Evolutionary conservation across 2,329 filamentous ascomycete genomes (phyloP).

Genomic region (Cladophialophora yegresii): DNA sequence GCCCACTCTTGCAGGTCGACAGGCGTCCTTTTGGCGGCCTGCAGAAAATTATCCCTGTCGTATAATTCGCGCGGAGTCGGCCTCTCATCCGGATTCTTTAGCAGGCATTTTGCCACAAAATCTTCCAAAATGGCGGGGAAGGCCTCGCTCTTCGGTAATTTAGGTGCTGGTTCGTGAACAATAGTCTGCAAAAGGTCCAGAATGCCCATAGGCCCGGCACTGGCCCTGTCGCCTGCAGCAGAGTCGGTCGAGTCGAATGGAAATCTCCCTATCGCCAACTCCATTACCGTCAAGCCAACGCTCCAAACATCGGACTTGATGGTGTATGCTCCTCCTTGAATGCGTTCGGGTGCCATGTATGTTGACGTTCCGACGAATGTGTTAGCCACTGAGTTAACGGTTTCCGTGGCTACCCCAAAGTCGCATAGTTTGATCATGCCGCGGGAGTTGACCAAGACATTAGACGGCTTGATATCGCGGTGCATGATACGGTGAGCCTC

Average conservation of each 20-base stretch:
- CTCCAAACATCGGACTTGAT: constrained; percentile 99
- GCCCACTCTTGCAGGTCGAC: constrained; percentile 95
- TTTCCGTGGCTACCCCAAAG: constrained; percentile 96
- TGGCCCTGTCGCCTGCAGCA: constrained; percentile 67
- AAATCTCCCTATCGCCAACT: constrained; percentile 95
- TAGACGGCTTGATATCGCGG: constrained; percentile 97
- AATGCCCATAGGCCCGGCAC: constrained; percentile 81
- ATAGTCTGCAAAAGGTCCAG: constrained; percentile 95
- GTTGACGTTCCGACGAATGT: constrained; percentile 98
- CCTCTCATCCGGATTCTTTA: constrained; percentile 82
- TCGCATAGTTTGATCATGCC: constrained; percentile 97
- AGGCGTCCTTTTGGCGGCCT: constrained; percentile 93
- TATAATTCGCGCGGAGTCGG: constrained; percentile 93
- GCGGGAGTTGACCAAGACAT: constrained; percentile 91
- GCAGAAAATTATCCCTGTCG: constrained; percentile 89
- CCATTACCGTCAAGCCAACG: constrained; percentile 93
- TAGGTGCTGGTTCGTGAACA: constrained; percentile 91
- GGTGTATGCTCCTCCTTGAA: constrained; percentile 94
- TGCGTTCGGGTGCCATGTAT: constrained; percentile 98
- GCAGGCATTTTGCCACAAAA: constrained; percentile 93
- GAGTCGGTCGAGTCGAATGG: constrained; percentile 85
- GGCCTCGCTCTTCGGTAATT: constrained; percentile 92
- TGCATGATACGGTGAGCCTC: constrained; percentile 98
- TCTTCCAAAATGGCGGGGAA: constrained; percentile 94
- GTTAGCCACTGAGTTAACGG: constrained; percentile 96